A percentile compares a stretch with the other conserved stretches of the same genome.
Conservation (phyloP, 257 asterid species). For the Rubia yunnanensis region DNA sequence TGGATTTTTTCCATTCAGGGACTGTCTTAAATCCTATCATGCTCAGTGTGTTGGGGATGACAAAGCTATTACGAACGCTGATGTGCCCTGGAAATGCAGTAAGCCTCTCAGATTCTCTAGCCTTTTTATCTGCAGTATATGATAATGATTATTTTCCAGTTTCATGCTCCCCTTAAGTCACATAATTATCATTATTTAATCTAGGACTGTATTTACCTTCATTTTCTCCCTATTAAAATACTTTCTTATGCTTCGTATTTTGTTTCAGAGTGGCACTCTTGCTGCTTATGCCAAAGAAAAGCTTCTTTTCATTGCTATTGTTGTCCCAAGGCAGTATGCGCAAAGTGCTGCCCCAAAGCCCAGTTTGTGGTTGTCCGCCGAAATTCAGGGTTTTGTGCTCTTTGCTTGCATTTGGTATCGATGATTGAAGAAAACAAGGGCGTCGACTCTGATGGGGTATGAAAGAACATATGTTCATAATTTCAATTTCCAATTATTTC, state of each 20-base stretch:
- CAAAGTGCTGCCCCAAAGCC: constrained; percentile 31
- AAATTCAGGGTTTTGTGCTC: constrained; percentile 54
- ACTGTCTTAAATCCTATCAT: constrained; percentile 72
- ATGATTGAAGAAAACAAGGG: constrained; percentile 53
- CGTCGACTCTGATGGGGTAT: constrained; percentile 80
- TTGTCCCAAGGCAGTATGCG: constrained; percentile 56
- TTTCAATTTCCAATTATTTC: background rate
- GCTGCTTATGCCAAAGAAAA: constrained; percentile 35
- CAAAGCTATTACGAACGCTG: constrained; percentile 31
- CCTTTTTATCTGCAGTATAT: background rate
- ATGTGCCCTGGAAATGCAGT: constrained; percentile 49
- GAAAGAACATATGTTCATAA: constrained; percentile 3
- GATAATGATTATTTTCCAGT: no score
- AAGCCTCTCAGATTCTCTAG: constrained; percentile 20
- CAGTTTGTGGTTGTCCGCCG: constrained; percentile 42
- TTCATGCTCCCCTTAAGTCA: background rate
- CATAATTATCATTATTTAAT: background rate
- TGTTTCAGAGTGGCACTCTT: constrained; percentile 68
- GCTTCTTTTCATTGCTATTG: constrained; percentile 52
- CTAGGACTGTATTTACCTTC: background rate
- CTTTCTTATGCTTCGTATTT: constrained; percentile 2
- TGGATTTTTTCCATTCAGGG: constrained; percentile 43
- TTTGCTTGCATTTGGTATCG: constrained; percentile 52
- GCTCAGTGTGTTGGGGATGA: constrained; percentile 47
- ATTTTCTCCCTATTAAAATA: background rate